Evolutionary conservation across 805 yeast species (phyloP).

Genomic region (Teunomyces atbi): DNA sequence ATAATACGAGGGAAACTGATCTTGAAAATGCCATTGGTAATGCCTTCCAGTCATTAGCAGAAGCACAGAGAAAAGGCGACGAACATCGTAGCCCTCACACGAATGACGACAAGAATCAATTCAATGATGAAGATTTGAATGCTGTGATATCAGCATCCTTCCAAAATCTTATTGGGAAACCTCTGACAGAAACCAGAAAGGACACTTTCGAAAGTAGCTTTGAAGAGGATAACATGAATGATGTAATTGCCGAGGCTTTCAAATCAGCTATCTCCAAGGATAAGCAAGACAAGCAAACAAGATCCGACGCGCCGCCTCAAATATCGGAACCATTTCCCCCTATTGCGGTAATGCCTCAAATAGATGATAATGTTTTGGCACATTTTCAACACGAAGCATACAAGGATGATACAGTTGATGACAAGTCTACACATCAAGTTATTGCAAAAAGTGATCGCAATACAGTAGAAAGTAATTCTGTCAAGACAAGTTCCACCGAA

Average conservation of each 20-base stretch:
- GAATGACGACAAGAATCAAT: neutral
- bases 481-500: neutral
- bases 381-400: constrained; percentile 37
- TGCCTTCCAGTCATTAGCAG: constrained; percentile 11
- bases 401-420: constrained; percentile 16
- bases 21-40: constrained; percentile 19
- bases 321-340: constrained; percentile 6
- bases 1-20: constrained; percentile 9
- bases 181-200: neutral
- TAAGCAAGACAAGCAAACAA: neutral
- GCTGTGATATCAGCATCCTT: constrained; percentile 7
- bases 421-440: neutral
- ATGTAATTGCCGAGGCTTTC: constrained; percentile 14
- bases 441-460: neutral
- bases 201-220: neutral
- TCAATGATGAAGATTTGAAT: constrained; percentile 6
- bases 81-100: neutral
- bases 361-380: constrained; percentile 35
- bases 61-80: neutral
- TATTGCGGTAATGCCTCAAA: constrained; percentile 25
- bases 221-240: constrained; percentile 1
- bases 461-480: neutral
- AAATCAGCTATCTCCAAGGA: constrained; percentile 8
- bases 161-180: neutral
- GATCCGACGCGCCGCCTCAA: neutral